Base-by-base conservation (phyloP, 768 basidiomycete genomes). In the Pleurotus salmoneostramineus region DNA sequence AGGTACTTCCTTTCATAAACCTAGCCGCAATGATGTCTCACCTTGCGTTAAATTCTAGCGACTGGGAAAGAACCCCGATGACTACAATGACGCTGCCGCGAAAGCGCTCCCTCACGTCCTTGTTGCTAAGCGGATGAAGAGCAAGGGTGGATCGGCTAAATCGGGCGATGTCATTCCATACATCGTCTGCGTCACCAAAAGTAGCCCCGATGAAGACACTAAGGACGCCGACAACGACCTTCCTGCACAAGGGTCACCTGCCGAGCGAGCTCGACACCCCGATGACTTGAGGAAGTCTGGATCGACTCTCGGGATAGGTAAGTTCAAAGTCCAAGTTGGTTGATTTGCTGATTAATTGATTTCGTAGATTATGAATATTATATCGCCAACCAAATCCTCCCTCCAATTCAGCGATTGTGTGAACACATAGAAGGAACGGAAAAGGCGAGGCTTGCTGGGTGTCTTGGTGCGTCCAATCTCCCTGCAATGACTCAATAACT, bases 401-500 rank as follows among this genome's bases (percentile, higher is more conserved):
- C 97, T 3, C 95, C 97, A 0, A 87, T 98, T 57, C 92, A 97
- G 66, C 88, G 97, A 62, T 73, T 99, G 50, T 99, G 97, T 68
- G 97, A 97, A 44, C 89, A 92, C 1, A 98, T 99, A 46, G 93
- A 97, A 64, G 96, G 95, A 5, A 98, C 95, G 0, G 96, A 98
- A 64, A 83, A 92, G 31, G 77, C 95, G 5, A 83, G 95, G 36
- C 75, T 99, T 17, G 97, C 97, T 0, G 96, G 98, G 74, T 98
- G 94, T 69, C 83, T 99, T 5, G 96, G 95, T 93, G 67, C 54
- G 61, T 47, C 17, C 35, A 8, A 4, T 48, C 10, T 45, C 17
- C n/a, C 11, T 17, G 4, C 14, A 35, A 6, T 6, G n/a, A 27
- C 12, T 11, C 55, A 27, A 40, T 58, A 56, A 61, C 49, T 61